Evolutionary conservation across 805 yeast species (phyloP).

Genomic region (Nakazawaea sp.): DNA sequence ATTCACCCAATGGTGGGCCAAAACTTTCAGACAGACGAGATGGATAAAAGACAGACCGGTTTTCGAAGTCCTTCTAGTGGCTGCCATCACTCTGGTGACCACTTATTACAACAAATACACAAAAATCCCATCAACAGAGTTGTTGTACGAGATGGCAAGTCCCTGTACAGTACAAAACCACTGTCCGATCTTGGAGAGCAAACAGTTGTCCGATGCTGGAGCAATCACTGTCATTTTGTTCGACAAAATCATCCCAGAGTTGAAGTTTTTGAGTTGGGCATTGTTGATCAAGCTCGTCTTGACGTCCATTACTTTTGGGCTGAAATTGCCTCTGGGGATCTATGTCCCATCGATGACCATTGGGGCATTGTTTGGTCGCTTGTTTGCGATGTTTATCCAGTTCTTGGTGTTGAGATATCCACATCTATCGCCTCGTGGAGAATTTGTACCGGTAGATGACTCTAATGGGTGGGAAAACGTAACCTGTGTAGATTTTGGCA

Average conservation of each 20-base stretch:
- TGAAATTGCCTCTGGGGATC: constrained; percentile 53
- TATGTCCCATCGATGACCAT: constrained; percentile 60
- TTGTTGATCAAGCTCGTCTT: constrained; percentile 35
- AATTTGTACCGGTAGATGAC: constrained; percentile 12
- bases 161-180: constrained; percentile 31
- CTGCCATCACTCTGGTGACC: constrained; percentile 37
- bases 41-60: constrained; percentile 31
- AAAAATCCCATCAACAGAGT: constrained; percentile 40
- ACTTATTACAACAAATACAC: constrained; percentile 45
- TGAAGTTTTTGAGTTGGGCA: constrained; percentile 30
- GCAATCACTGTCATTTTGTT: constrained; percentile 11
- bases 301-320: constrained; percentile 49
- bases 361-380: constrained; percentile 54
- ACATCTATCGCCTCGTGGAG: constrained; percentile 1
- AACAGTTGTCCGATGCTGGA: constrained; percentile 9
- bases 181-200: constrained; percentile 18
- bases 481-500: constrained; percentile 38
- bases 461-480: constrained; percentile 11
- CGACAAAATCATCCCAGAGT: constrained; percentile 23
- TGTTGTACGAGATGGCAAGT: constrained; percentile 41
- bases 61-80: constrained; percentile 37
- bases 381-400: constrained; percentile 37
- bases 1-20: constrained; percentile 40
- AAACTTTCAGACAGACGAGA: constrained; percentile 25
- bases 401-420: constrained; percentile 25